These are phyloP conservation scores for Blastobotrys robertii DNA, from an alignment of 805 yeast genomes.

Conservation along the genomic window DNA sequence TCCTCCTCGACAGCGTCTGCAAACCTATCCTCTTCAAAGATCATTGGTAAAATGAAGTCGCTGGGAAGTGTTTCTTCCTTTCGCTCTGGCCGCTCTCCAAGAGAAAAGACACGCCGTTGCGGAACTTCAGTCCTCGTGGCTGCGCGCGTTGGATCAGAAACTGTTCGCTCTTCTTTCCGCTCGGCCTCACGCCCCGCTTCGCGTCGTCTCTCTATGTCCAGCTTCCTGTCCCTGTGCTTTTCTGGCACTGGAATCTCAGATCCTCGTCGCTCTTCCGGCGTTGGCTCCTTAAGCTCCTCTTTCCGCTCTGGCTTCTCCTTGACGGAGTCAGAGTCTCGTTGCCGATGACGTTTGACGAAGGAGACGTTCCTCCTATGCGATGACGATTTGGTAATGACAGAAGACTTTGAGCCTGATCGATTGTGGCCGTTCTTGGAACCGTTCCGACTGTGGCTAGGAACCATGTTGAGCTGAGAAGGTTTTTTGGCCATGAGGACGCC, in stretches of 20 bases:
- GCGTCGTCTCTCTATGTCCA: too few species aligned
- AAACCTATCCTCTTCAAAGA: constrained; percentile 31
- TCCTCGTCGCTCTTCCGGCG: too few species aligned
- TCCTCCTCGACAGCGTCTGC: constrained; percentile 31
- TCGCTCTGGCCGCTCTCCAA: constrained; percentile 7
- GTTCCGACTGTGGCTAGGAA: neutral
- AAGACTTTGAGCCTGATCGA: constrained; percentile 14
- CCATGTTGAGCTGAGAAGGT: neutral
- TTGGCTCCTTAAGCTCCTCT: too few species aligned
- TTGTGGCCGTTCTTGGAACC: neutral
- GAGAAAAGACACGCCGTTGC: constrained; percentile 11
- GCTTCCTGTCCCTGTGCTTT: too few species aligned
- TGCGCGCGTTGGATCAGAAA: constrained; percentile 4
- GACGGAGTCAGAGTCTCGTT: too few species aligned
- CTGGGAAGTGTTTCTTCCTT: neutral
- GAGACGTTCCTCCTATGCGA: constrained; percentile 19
- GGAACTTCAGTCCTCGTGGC: constrained; percentile 1
- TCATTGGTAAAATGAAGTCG: constrained; percentile 27
- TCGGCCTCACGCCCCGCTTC: too few species aligned
- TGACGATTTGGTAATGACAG: constrained; percentile 19
- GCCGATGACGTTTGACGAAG: constrained; percentile 4
- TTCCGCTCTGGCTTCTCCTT: too few species aligned
- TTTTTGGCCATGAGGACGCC: too few species aligned
- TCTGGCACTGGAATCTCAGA: too few species aligned
- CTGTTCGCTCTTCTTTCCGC: too few species aligned